These are phyloP conservation scores for Aspergillus haitiensis DNA, from an alignment of 495 filamentous ascomycete genomes.

Conservation along the genomic window DNA sequence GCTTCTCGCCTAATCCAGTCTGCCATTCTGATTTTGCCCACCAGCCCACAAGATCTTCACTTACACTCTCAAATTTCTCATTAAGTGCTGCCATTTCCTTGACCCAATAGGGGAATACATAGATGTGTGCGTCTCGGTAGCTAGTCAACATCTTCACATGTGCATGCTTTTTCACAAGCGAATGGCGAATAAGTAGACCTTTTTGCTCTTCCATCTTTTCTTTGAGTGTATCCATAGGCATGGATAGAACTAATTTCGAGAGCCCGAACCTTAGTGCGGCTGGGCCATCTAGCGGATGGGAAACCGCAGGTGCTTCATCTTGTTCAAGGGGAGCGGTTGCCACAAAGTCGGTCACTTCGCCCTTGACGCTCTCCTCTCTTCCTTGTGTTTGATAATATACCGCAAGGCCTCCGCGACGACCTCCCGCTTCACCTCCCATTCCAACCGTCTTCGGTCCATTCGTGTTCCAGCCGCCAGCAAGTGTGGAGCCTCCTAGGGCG, in stretches of 20 bases:
- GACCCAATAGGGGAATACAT: conserved; percentile 90
- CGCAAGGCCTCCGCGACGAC: conserved; percentile 72
- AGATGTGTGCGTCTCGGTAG: conserved; percentile 87
- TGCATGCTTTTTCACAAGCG: conserved; percentile 67
- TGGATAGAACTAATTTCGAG: conserved; percentile 67
- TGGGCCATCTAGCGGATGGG: conserved; percentile 49
- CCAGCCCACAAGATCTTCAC: conserved; percentile 90
- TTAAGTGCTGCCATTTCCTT: conserved; percentile 76
- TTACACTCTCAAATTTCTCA: conserved; percentile 77
- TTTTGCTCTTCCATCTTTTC: conserved; percentile 73
- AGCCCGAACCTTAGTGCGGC: conserved; percentile 63
- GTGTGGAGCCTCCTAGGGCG: conserved; percentile 54
- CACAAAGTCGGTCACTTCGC: conserved; percentile 88
- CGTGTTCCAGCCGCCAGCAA: conserved; percentile 28
- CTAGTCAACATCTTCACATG: conserved; percentile 74
- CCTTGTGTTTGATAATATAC: conserved; percentile 89
- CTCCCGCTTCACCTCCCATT: conserved; percentile 53
- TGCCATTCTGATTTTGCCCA: conserved; percentile 96
- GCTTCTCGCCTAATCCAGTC: conserved; percentile 70
- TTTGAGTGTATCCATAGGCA: conserved; percentile 81
- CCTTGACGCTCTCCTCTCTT: conserved; percentile 69
- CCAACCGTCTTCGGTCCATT: conserved; percentile 38
- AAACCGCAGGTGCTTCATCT: conserved; percentile 48
- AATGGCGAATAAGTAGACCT: conserved; percentile 67
- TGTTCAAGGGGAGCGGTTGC: conserved; percentile 64